These are phyloP conservation scores for Boletus tomentosulus DNA, from an alignment of 768 basidiomycete genomes.

Conservation along the genomic window DNA sequence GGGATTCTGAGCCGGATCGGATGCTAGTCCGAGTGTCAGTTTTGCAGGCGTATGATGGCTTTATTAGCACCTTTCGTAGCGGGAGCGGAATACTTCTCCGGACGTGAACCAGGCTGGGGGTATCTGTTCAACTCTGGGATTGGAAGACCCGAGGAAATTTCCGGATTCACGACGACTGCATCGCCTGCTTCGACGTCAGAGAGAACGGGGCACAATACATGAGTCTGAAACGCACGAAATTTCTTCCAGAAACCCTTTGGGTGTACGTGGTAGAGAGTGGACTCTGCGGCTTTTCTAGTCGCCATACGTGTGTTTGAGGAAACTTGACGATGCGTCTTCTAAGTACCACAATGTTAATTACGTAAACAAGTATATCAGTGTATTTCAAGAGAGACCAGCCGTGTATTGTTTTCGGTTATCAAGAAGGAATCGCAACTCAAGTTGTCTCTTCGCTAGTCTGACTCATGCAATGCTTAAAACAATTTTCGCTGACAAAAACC, in stretches of 20 bases:
- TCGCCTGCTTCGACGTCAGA: constrained; percentile 54
- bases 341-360: constrained; percentile 1
- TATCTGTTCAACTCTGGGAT: constrained; percentile 67
- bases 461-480: not conserved
- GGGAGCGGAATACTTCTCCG: constrained; percentile 82
- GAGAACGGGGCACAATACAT: not conserved
- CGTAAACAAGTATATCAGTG: constrained; percentile 7
- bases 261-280: constrained; percentile 84
- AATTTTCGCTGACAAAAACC: not conserved
- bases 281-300: constrained; percentile 77
- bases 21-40: constrained; percentile 46
- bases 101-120: constrained; percentile 84
- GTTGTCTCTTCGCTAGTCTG: not conserved
- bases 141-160: constrained; percentile 88
- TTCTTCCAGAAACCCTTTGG: constrained; percentile 96
- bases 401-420: not conserved
- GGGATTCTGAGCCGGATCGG: constrained; percentile 83
- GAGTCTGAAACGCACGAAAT: constrained; percentile 59
- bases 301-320: constrained; percentile 47
- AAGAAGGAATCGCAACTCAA: not conserved
- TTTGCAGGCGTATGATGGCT: not conserved
- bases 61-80: constrained; percentile 71
- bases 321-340: not conserved
- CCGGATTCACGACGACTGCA: constrained; percentile 77
- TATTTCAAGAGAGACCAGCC: no score